phyloP scores from a whole-genome alignment of 1,139 yeast genomes.

The Yamadazyma siamensis region DNA sequence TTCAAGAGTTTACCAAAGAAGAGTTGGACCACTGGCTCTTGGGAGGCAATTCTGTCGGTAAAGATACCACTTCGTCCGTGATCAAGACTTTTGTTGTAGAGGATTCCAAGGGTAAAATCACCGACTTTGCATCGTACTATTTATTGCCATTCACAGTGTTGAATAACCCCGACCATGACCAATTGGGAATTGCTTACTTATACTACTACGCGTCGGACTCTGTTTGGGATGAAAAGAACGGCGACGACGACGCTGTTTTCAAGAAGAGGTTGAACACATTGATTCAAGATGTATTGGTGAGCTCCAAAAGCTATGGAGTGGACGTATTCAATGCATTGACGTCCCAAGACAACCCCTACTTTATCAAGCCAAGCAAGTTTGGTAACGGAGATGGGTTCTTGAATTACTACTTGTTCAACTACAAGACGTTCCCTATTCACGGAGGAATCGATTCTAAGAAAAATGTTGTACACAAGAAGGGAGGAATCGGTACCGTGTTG shows the following conservation, averaged over 20 bases:
- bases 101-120: conserved; percentile 62
- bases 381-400: conserved; percentile 93
- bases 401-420: conserved; percentile 89
- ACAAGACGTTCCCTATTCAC: conserved; percentile 71
- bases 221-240: conserved; percentile 24
- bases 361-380: conserved; percentile 79
- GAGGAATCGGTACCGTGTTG: conserved; percentile 90
- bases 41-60: conserved; percentile 35
- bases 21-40: conserved; percentile 85
- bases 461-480: conserved; percentile 52
- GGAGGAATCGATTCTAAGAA: conserved; percentile 71
- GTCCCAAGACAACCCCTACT: conserved; percentile 81
- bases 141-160: conserved; percentile 84
- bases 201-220: conserved; percentile 84
- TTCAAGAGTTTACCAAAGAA: conserved; percentile 63
- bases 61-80: conserved; percentile 38
- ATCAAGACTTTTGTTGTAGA: conserved; percentile 81
- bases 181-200: conserved; percentile 81
- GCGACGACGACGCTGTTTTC: conserved; percentile 31
- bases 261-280: conserved; percentile 58
- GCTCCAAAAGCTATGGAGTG: conserved; percentile 63
- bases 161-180: conserved; percentile 60
- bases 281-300: conserved; percentile 72
- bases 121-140: conserved; percentile 89
- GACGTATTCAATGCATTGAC: conserved; percentile 95